Conservation (phyloP, 1,284 basidiomycete genomes). For the Melampsora americana region DNA sequence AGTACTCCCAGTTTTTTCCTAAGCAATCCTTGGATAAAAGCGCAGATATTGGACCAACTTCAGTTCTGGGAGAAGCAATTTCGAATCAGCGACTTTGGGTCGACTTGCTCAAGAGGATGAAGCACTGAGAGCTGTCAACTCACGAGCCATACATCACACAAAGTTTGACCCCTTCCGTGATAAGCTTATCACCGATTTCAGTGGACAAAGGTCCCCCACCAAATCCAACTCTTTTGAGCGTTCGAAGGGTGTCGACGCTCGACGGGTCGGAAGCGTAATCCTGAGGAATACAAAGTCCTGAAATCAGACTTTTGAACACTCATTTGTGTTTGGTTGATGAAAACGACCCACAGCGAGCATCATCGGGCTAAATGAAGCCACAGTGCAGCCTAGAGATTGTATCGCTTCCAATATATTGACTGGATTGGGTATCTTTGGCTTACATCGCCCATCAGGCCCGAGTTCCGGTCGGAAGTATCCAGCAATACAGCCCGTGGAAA, state of each 20-base stretch:
- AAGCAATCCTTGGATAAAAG: constrained; percentile 1
- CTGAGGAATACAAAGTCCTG: not conserved
- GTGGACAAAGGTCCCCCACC: not conserved
- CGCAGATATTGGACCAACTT: not conserved
- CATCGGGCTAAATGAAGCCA: not conserved
- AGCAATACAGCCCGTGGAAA: not conserved
- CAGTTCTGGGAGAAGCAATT: not conserved
- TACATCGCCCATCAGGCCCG: not conserved
- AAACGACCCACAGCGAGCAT: not conserved
- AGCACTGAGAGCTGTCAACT: not conserved
- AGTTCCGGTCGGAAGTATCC: not conserved
- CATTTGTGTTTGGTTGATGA: not conserved
- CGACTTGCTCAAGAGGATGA: too few relatives aligned
- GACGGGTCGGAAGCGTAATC: not conserved
- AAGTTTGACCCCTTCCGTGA: not conserved
- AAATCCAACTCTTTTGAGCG: not conserved
- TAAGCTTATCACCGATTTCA: not conserved
- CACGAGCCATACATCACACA: not conserved
- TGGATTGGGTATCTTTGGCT: not conserved
- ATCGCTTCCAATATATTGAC: not conserved
- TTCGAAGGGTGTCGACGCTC: not conserved
- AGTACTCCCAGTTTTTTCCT: not conserved
- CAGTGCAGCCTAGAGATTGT: not conserved
- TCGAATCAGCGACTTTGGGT: too few relatives aligned
- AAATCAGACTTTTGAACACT: not conserved